Conservation (phyloP, 768 basidiomycete genomes). For the Rhizopogon rudus region DNA sequence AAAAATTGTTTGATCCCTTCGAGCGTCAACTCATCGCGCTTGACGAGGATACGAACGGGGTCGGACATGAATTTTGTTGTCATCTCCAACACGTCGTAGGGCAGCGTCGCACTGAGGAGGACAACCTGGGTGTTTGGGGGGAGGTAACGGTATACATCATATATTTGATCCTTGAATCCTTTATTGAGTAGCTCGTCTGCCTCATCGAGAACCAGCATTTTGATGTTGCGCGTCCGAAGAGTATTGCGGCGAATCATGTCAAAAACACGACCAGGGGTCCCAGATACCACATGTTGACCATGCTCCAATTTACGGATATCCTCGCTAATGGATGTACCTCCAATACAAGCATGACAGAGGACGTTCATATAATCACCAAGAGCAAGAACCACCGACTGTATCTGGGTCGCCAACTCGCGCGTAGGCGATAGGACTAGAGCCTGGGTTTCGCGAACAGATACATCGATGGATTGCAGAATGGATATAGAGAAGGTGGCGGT, state of each 20-base stretch:
- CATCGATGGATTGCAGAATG: slow-evolving; percentile 96
- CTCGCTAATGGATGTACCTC: slow-evolving; percentile 95
- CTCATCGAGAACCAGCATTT: slow-evolving; percentile 94
- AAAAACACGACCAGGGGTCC: slow-evolving; percentile 96
- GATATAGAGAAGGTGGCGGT: slow-evolving; percentile 98
- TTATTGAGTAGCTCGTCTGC: slow-evolving; percentile 96
- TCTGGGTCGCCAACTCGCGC: slow-evolving; percentile 98
- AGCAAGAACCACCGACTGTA: slow-evolving; percentile 94
- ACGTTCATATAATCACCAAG: slow-evolving; percentile 99
- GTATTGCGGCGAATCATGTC: slow-evolving; percentile 97
- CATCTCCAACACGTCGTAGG: slow-evolving; percentile 97
- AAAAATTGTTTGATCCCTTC: slow-evolving; percentile 97
- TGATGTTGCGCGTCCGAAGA: slow-evolving; percentile 93
- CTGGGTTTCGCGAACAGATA: slow-evolving; percentile 90
- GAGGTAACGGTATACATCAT: slow-evolving; percentile 96
- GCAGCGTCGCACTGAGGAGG: slow-evolving; percentile 91
- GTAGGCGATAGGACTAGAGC: slow-evolving; percentile 96
- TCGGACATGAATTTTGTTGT: slow-evolving; percentile 99
- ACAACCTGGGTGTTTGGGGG: slow-evolving; percentile 98
- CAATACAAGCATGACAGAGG: slow-evolving; percentile 97
- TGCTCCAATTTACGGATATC: slow-evolving; percentile 97
- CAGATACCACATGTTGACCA: slow-evolving; percentile 95
- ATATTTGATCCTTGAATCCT: slow-evolving; percentile 99
- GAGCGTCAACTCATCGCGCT: slow-evolving; percentile 97
- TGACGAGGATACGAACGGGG: slow-evolving; percentile 96